A percentile compares a stretch with the other conserved stretches of the same genome.
Conservation (phyloP, 805 yeast genomes). For the Wickerhamomyces chambardii region DNA sequence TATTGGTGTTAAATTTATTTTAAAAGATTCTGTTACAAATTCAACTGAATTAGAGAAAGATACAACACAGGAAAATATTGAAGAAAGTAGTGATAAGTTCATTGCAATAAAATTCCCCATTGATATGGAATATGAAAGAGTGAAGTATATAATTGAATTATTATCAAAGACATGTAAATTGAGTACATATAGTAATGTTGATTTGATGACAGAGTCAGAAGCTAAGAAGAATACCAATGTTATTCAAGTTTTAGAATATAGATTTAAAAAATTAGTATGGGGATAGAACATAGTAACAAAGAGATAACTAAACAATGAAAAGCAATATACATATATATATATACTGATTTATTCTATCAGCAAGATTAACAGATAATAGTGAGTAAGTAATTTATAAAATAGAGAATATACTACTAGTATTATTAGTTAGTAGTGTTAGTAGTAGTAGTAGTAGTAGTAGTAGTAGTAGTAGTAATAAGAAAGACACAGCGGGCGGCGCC, state of each 20-base stretch:
- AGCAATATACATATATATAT: no score
- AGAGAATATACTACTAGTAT: no score
- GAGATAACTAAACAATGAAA: no score
- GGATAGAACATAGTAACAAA: constrained; percentile 16
- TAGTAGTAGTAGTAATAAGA: no score
- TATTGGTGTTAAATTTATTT: constrained; percentile 19
- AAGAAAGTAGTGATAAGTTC: not conserved
- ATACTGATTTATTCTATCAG: no score
- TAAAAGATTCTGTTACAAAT: not conserved
- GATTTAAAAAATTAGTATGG: constrained; percentile 29
- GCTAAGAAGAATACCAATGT: constrained; percentile 24
- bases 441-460: no score
- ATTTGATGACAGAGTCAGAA: constrained; percentile 24
- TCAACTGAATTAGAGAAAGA: not conserved
- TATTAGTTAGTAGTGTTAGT: no score
- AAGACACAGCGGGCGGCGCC: no score
- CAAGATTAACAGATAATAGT: no score
- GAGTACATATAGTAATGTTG: constrained; percentile 17
- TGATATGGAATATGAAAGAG: constrained; percentile 13
- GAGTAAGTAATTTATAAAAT: no score
- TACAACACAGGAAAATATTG: not conserved
- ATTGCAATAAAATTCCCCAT: constrained; percentile 16
- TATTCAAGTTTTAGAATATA: constrained; percentile 24
- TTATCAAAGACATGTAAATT: constrained; percentile 15
- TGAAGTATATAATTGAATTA: constrained; percentile 14